Percentiles rank a stretch among this genome's conserved stretches.
phyloP scores from a whole-genome alignment of 352 stramenopile species.

The Pythium brachiatum region DNA sequence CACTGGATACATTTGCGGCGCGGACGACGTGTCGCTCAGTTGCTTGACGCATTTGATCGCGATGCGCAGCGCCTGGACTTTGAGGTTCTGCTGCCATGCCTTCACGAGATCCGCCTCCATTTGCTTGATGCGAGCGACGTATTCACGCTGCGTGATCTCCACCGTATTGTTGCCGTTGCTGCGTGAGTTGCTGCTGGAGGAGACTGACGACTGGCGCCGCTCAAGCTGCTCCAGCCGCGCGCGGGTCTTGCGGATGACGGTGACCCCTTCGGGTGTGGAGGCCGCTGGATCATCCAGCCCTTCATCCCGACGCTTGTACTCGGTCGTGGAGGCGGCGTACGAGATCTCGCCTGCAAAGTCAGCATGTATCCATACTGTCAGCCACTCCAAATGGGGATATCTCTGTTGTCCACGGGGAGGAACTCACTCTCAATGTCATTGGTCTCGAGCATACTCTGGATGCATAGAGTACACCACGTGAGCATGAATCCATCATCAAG shows the following conservation, averaged over 20 bases:
- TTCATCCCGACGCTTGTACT: conserved; percentile 36
- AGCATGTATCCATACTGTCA: background rate
- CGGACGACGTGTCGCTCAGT: conserved; percentile 69
- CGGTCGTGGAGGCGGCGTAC: conserved; percentile 31
- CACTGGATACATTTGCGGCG: conserved; percentile 85
- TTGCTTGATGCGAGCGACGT: conserved; percentile 70
- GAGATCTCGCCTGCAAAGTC: conserved; percentile 37
- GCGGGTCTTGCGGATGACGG: conserved; percentile 64
- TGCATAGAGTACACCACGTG: background rate
- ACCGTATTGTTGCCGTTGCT: conserved; percentile 28
- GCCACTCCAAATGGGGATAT: too few relatives aligned
- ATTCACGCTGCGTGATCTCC: conserved; percentile 84
- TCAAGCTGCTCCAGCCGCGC: conserved; percentile 68
- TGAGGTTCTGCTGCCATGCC: conserved; percentile 84
- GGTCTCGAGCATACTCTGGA: conserved; percentile 68
- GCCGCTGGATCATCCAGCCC: conserved; percentile 7
- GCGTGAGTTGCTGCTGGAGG: conserved; percentile 4
- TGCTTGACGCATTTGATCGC: conserved; percentile 91
- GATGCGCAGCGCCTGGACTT: conserved; percentile 86
- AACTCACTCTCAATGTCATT: conserved; percentile 58
- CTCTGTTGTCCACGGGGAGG: too few relatives aligned
- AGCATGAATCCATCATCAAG: too few relatives aligned
- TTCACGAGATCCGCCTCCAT: conserved; percentile 67
- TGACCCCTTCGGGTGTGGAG: conserved; percentile 27
- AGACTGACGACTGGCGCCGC: conserved; percentile 21